Conservation (phyloP, 768 basidiomycete species). For the Chlorophyllum brunneum region DNA sequence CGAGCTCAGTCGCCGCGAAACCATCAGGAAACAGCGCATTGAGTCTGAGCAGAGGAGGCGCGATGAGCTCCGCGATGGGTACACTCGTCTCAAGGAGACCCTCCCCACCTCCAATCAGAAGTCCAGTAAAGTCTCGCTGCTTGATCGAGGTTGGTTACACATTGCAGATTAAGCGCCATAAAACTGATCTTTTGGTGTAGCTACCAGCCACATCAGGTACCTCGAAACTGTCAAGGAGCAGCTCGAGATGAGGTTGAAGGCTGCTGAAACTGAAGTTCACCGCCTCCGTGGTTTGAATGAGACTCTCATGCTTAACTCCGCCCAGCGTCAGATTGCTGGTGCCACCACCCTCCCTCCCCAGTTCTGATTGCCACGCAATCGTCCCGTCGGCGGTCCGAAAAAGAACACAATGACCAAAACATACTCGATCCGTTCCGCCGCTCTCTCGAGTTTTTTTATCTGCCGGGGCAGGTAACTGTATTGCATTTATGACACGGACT, state of each 20-base stretch:
- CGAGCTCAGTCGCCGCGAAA: constrained; percentile 69
- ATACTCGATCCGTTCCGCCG: constrained; percentile 23
- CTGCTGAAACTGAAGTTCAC: constrained; percentile 76
- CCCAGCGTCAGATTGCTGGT: constrained; percentile 57
- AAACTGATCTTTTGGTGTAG: constrained; percentile 29
- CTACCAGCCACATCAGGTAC: constrained; percentile 83
- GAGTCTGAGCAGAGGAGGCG: constrained; percentile 91
- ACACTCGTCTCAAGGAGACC: constrained; percentile 85
- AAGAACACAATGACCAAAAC: constrained; percentile 19
- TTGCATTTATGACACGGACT: constrained; percentile 54
- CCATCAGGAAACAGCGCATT: constrained; percentile 88
- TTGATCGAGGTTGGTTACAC: constrained; percentile 69
- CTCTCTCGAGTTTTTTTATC: constrained; percentile 40
- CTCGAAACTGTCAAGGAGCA: constrained; percentile 78
- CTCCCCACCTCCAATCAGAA: constrained; percentile 90
- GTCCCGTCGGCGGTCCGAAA: constrained; percentile 25
- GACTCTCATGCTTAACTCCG: constrained; percentile 83
- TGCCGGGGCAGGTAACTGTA: constrained; percentile 57
- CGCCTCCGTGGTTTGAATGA: constrained; percentile 85
- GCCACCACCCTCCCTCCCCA: constrained; percentile 48
- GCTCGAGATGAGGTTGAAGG: constrained; percentile 71
- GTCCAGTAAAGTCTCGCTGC: constrained; percentile 86
- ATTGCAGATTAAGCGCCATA: background rate
- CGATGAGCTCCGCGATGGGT: constrained; percentile 91
- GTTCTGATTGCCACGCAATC: constrained; percentile 42